A percentile compares a stretch with the other conserved stretches of the same genome.
These are phyloP conservation scores for Leptosphaerulina australis DNA, from an alignment of 2,329 filamentous ascomycete species.

Conservation along the genomic window DNA sequence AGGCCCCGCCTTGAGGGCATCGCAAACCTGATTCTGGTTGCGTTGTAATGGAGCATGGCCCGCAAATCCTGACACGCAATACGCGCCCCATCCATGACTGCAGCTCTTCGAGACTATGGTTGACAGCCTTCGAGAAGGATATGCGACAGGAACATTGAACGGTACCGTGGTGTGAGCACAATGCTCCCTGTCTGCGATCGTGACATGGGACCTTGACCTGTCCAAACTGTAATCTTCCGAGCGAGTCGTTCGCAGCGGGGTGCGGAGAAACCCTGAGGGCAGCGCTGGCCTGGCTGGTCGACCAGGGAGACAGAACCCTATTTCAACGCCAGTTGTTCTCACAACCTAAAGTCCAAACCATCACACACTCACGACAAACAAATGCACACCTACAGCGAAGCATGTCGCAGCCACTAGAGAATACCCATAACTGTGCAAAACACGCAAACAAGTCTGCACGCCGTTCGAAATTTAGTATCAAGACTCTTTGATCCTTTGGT, in stretches of 20 bases:
- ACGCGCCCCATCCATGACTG: conserved; percentile 27
- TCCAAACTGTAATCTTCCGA: conserved; percentile 45
- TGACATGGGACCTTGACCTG: conserved; percentile 48
- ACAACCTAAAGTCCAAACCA: conserved; percentile 4
- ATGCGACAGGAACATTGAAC: conserved; percentile 32
- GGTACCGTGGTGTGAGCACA: conserved; percentile 27
- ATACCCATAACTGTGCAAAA: neutral
- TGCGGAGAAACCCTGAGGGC: conserved; percentile 49
- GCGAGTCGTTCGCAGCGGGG: conserved; percentile 44
- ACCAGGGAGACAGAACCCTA: conserved; percentile 48
- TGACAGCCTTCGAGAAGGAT: conserved; percentile 38
- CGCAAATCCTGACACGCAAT: conserved; percentile 34
- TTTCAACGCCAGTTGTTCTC: conserved; percentile 35
- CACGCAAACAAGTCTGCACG: conserved; percentile 14
- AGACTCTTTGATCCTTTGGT: conserved; percentile 8
- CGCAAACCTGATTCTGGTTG: conserved; percentile 27
- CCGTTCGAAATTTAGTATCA: conserved; percentile 15
- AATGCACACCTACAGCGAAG: neutral
- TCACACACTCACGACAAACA: neutral
- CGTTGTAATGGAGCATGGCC: conserved; percentile 20
- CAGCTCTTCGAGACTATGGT: conserved; percentile 7
- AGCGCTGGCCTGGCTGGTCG: conserved; percentile 38
- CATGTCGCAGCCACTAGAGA: neutral
- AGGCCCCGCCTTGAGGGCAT: conserved; percentile 26
- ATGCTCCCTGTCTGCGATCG: conserved; percentile 42